These are phyloP conservation scores for Aurifilum marmelostoma DNA, from an alignment of 2,329 filamentous ascomycete genomes.

Conservation along the genomic window DNA sequence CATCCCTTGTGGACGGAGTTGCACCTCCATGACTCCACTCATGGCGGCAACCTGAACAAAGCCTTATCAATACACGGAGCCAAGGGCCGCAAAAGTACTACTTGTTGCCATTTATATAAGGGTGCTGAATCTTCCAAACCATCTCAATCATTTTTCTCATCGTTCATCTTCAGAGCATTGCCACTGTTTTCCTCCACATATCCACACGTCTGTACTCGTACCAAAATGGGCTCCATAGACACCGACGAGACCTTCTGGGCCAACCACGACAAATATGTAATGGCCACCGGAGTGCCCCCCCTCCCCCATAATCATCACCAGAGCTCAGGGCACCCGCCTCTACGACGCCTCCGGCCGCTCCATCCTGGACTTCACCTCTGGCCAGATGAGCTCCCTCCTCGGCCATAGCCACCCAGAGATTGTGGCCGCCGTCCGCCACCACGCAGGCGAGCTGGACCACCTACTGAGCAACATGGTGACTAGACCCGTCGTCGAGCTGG, in stretches of 20 bases:
- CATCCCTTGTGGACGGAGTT: background rate
- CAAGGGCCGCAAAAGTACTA: background rate
- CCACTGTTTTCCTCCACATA: too few species aligned
- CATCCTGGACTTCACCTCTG: constrained; percentile 62
- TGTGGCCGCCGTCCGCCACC: constrained; percentile 51
- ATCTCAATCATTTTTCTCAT: background rate
- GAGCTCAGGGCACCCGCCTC: constrained; percentile 49
- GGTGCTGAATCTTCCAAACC: too few species aligned
- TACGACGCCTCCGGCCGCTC: constrained; percentile 47
- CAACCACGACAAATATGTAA: constrained; percentile 45
- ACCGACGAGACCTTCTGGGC: constrained; percentile 37
- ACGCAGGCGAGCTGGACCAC: constrained; percentile 57
- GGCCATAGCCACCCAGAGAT: constrained; percentile 63
- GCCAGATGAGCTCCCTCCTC: constrained; percentile 61
- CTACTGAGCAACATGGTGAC: constrained; percentile 61
- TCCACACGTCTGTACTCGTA: too few species aligned
- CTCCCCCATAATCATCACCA: constrained; percentile 46
- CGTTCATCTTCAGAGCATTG: too few species aligned
- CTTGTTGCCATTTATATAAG: background rate
- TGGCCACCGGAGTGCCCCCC: constrained; percentile 47
- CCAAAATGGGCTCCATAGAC: constrained; percentile 27
- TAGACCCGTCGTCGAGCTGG: constrained; percentile 57
- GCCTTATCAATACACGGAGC: background rate
- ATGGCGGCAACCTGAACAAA: background rate
- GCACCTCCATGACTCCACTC: constrained; percentile 4